Evolutionary conservation across 371 early-diverging fungal genomes (phyloP), one percentile per base, ranked within the genome.

Genomic region (Mortierella sp.): DNA sequence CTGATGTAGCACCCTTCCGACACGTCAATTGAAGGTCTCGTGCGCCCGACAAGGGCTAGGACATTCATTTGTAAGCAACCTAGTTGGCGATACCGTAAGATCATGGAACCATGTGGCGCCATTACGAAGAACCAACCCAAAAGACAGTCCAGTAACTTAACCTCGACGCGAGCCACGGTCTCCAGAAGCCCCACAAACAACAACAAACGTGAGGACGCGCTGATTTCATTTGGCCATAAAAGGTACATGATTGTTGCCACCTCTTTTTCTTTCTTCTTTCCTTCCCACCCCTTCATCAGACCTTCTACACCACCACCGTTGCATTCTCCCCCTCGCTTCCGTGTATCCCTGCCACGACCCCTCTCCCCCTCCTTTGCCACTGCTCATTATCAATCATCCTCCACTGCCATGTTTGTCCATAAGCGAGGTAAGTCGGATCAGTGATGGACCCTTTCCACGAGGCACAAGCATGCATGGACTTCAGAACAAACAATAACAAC

Each of bases 361-460:
- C 22, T 16, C n/a, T 12, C 31, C 37, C 24, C 31, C 46, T 31
- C 31, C 48, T n/a, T 2, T 48, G 29, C 48, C 22, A 17, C 24
- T 1, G 39, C 45, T 29, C 63, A 0, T 51, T 37, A 43, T 12
- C 29, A 19, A 46, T 27, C n/a, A 17, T 90, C 46, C 31, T 0
- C 27, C 6, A 22, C 37, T 7, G 29, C 12, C 29, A 62, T 92
- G 93, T 90, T 88, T 82, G 93, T 92, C 54, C 73, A 88, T 62
- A 92, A 92, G 80, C 73, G 93, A 86, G 89, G 92, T 89, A 85
- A 54, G 22, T 25, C 34, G 4, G 34, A 34, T 34, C 34, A 4
- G 4, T 4, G 34, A 7, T 34, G 34, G 4, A 7, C 4, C 17
- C 10, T 3, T 45, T 9, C 16, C 13, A 17, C 8, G 46, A 8